Percentiles rank a stretch among this genome's conserved stretches.
Evolutionary conservation across 176 grass and related monocot species (phyloP).

Genomic region (Saccharum officinarum): DNA sequence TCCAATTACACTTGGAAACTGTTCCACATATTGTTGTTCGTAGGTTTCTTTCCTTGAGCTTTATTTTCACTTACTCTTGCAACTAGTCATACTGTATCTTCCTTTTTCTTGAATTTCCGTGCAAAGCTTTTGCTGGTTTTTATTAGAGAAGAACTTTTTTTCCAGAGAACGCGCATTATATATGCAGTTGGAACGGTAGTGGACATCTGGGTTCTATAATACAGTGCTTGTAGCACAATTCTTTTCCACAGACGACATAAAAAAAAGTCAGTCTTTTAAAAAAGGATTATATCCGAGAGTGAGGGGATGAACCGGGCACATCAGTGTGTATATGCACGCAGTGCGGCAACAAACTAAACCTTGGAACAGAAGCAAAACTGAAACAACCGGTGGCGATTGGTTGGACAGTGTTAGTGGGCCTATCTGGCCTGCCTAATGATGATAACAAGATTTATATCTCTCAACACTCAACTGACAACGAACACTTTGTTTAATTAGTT

Average conservation of each 20-base stretch:
- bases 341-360: neutral
- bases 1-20: too few species aligned
- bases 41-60: too few species aligned
- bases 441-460: too few species aligned
- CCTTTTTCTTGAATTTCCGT: neutral
- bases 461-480: too few species aligned
- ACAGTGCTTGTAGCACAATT: slow-evolving; percentile 30
- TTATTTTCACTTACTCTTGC: too few species aligned
- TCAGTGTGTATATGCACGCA: neutral
- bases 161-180: neutral
- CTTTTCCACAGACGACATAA: neutral
- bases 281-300: neutral
- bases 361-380: slow-evolving; percentile 25
- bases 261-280: neutral
- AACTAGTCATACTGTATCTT: neutral
- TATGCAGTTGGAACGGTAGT: neutral
- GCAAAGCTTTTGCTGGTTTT: too few species aligned
- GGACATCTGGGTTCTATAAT: neutral
- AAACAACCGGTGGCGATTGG: slow-evolving; percentile 12
- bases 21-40: too few species aligned
- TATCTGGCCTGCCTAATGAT: neutral
- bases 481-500: too few species aligned
- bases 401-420: slow-evolving; percentile 27
- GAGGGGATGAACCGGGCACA: neutral
- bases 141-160: too few species aligned